These are phyloP conservation scores for Tephrocybe sp. DNA, from an alignment of 768 basidiomycete genomes.

Conservation along the genomic window DNA sequence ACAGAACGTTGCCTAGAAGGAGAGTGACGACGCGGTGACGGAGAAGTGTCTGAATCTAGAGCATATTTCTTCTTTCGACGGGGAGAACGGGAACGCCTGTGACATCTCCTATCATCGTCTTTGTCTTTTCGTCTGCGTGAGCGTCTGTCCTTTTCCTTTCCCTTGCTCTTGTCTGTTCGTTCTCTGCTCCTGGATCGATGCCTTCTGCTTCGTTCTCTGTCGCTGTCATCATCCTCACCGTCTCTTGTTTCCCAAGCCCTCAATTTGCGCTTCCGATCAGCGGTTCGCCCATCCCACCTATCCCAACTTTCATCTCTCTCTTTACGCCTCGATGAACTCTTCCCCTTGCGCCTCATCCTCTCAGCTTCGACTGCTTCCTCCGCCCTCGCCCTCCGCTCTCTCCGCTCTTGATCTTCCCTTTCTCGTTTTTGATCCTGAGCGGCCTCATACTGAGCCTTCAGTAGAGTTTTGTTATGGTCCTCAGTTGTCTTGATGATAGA, in stretches of 20 bases:
- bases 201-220: conserved; percentile 13
- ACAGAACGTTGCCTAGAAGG: conserved; percentile 28
- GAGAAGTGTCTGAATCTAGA: conserved; percentile 25
- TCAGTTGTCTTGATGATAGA: conserved; percentile 93
- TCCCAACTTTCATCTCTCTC: conserved; percentile 41
- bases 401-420: conserved; percentile 61
- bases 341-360: conserved; percentile 38
- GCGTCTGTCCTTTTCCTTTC: neutral
- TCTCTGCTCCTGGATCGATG: neutral
- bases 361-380: conserved; percentile 76
- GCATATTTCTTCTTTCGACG: conserved; percentile 30
- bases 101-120: neutral
- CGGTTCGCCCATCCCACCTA: conserved; percentile 50
- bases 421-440: conserved; percentile 72
- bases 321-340: conserved; percentile 23
- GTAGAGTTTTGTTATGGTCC: conserved; percentile 88
- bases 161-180: neutral
- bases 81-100: conserved; percentile 20
- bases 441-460: conserved; percentile 68
- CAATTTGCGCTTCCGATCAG: conserved; percentile 41
- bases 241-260: conserved; percentile 52
- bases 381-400: conserved; percentile 61
- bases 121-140: neutral
- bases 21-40: conserved; percentile 17
- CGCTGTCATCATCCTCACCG: conserved; percentile 28